Conservation (phyloP, 345 rosid species). For the Aquilaria yunnanensis region DNA sequence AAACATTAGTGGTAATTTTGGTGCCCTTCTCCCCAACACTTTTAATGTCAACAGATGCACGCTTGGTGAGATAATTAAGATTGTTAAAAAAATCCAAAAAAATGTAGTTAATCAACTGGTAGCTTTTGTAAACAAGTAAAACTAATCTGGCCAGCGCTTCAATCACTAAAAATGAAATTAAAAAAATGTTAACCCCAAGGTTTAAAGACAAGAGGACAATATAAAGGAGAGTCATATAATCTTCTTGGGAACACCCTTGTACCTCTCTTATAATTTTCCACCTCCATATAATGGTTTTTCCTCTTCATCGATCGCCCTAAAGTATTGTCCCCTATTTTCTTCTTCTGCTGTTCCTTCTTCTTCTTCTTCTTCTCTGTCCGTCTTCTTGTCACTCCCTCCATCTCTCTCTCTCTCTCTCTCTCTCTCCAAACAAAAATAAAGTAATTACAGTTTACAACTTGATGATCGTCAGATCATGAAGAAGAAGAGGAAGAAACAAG, state of each 20-base stretch:
- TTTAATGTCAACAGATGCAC: too few relatives aligned
- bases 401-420: neutral
- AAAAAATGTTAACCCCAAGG: neutral
- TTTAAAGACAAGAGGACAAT: slow-evolving; percentile 14
- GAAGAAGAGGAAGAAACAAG: slow-evolving; percentile 17
- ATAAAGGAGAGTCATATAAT: slow-evolving; percentile 31
- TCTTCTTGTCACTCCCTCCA: neutral
- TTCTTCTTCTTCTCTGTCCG: neutral
- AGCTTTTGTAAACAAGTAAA: too few relatives aligned
- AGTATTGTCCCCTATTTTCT: neutral
- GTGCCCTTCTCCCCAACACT: too few relatives aligned
- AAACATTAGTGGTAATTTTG: too few relatives aligned
- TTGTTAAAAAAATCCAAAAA: too few relatives aligned
- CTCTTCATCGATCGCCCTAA: neutral
- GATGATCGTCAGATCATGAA: neutral
- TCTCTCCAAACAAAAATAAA: neutral
- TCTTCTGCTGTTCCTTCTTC: neutral
- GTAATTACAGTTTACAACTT: neutral
- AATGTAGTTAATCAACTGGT: too few relatives aligned
- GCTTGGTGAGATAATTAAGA: too few relatives aligned
- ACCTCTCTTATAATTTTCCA: neutral
- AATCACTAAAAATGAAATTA: neutral
- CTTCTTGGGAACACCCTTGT: slow-evolving; percentile 26
- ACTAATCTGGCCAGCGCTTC: slow-evolving; percentile 10
- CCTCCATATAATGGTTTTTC: too few relatives aligned